A percentile compares a stretch with the other conserved stretches of the same genome.
These are phyloP conservation scores for Schrenkiella parvula DNA, from an alignment of 345 rosid genomes.

Conservation along the genomic window DNA sequence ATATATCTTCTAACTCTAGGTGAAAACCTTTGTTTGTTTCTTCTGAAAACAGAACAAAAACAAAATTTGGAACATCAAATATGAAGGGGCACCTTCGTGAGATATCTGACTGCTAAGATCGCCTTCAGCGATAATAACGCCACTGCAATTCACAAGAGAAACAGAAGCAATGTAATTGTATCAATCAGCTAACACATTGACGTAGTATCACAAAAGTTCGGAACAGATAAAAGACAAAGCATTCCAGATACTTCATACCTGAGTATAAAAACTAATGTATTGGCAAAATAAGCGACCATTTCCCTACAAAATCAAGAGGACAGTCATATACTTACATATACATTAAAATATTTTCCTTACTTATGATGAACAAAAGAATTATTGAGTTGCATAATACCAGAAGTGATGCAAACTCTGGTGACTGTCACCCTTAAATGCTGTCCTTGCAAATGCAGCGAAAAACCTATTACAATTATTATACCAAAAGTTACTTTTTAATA, in stretches of 20 bases:
- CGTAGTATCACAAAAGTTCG: not conserved
- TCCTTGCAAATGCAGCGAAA: conserved; percentile 85
- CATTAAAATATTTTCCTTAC: conserved; percentile 24
- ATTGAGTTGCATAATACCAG: conserved; percentile 49
- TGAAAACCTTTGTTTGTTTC: not conserved
- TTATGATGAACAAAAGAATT: not conserved
- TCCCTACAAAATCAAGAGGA: conserved; percentile 51
- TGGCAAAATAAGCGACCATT: conserved; percentile 94
- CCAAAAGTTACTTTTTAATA: not conserved
- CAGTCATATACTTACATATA: conserved; percentile 5
- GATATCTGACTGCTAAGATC: conserved; percentile 46
- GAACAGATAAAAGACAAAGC: not conserved
- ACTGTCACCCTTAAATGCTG: conserved; percentile 88
- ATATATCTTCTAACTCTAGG: not conserved
- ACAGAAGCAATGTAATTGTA: not conserved
- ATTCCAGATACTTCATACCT: conserved; percentile 48
- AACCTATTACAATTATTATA: conserved; percentile 11
- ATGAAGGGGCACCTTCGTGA: conserved; percentile 39
- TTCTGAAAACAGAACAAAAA: not conserved
- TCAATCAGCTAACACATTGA: not conserved
- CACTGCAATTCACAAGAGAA: conserved; percentile 55
- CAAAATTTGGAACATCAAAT: not conserved
- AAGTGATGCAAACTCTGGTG: conserved; percentile 89
- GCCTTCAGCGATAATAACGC: conserved; percentile 88
- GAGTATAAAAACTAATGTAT: conserved; percentile 80